Base-by-base conservation (phyloP, 2,329 filamentous ascomycete species). In the Lachnellula occidentalis region DNA sequence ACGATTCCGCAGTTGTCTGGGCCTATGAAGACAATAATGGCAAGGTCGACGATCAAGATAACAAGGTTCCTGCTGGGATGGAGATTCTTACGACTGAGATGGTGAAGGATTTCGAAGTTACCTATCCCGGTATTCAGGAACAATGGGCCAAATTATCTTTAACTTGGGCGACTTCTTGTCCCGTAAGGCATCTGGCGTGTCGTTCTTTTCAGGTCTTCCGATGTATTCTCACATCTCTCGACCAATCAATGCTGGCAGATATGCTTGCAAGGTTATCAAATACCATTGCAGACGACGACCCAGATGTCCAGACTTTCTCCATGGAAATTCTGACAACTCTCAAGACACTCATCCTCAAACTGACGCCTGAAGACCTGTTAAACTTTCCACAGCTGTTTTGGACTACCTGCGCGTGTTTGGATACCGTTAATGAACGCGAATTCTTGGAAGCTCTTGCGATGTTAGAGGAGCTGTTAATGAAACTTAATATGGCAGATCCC, bases 121-220 rank as follows among this genome's bases (percentile, higher is more conserved):
- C 86, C 1, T 95, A 91, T 65, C 90, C 92, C 4, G 85, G 87
- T 1, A 87, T 99, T 59, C 90, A 91, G 65, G 90, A 95, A 63
- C 82, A 92, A 50, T 97, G 92, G 92, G 90, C 88, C 7, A 88
- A 90, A 60, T 80, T 95, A 34, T 92, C 92, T 0, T 75, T 99
- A 58, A 91, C 87, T 11, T 99, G 94, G 94, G 95, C 94, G 9
- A 97, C 94, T 0, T 96, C 92, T 3, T 99, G 95, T 68, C 90
- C 94, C 0, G 95, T 99, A 5, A 80, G 92, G 48, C 94, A 99
- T 73, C 77, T 99, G 50, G 94, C 94, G 2, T 99, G 95, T 68
- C 86, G 94, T 27, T 99, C 95, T 0, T 97, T 99, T 72, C 95
- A 99, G 68, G 87, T 99, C 11, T 99, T 96, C 74, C 82, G 94